Evolutionary conservation across 495 filamentous ascomycete species (phyloP), one percentile per base, ranked within the genome.

Genomic region (Neurospora sp.): DNA sequence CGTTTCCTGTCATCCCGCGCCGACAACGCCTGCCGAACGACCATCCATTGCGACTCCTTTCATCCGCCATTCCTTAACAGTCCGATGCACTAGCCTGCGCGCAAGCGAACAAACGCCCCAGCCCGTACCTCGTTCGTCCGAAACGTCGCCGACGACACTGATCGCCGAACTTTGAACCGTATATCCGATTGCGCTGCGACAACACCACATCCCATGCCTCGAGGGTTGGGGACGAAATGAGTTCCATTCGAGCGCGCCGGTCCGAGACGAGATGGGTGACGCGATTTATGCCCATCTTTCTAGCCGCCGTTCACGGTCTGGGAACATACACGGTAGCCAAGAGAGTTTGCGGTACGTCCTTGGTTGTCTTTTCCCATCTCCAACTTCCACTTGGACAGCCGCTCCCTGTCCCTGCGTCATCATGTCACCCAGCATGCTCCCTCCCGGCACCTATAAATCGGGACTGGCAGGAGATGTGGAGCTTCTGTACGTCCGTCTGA

Each of bases 211-310:
- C 14, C 53, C 12, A 65, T 65, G 53, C 53, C 53, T 31, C 27
- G 22, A 65, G 31, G 53, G 27, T 37, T 65, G 12, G 53, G 53
- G 53, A 65, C 27, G 14, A 65, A 35, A 65, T 65, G 53, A 65
- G 53, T 35, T 65, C 53, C 27, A n/a, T 70, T 12, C 68, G 41
- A 68, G 78, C 78, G 70, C 73, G 45, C 44, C 80, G 79, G 73
- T 71, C 83, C 68, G 81, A 73, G 45, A 83, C 83, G 75, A 81
- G 84, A 71, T 86, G 84, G 84, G 79, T 77, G 42, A 83, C 83
- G 69, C 84, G 83, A 42, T 72, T 80, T 69, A 80, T 85, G 39
- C 82, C 82, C 1, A 27, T 82, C 12, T 17, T 84, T 37, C 78
- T 86, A n/a, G 76, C 77, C 8, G 82, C 75, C 41, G 76, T 74